A percentile compares a stretch with the other conserved stretches of the same genome.
Evolutionary conservation across 495 filamentous ascomycete species (phyloP).

Genomic region (Xylaria bambusicola): DNA sequence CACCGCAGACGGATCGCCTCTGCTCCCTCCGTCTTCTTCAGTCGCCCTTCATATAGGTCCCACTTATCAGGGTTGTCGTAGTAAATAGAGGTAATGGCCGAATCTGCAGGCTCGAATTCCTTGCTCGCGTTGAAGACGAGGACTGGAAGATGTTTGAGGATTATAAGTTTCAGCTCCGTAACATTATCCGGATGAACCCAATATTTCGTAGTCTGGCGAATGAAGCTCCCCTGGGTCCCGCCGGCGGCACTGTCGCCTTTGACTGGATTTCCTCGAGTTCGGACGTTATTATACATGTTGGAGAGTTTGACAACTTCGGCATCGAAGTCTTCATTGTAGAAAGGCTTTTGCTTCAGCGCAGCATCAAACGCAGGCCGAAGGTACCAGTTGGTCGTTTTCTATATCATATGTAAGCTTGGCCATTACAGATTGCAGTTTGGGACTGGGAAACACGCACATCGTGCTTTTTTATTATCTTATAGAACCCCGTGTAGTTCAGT

Average conservation of each 20-base stretch:
- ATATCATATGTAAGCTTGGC: constrained; percentile 28
- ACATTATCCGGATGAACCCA: constrained; percentile 99
- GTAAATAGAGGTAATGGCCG: constrained; percentile 97
- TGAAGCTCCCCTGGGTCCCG: constrained; percentile 90
- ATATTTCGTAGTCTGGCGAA: constrained; percentile 98
- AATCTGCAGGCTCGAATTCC: constrained; percentile 86
- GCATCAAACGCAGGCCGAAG: constrained; percentile 92
- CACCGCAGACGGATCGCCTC: constrained; percentile 95
- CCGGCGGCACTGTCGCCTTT: constrained; percentile 90
- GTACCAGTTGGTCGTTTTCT: constrained; percentile 96
- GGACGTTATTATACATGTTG: constrained; percentile 90
- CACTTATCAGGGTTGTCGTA: constrained; percentile 93
- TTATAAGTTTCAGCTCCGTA: constrained; percentile 94
- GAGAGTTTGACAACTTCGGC: constrained; percentile 94
- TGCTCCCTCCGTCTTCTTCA: constrained; percentile 97
- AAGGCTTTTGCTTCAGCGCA: constrained; percentile 90
- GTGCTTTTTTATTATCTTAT: constrained; percentile 99
- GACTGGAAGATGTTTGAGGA: constrained; percentile 96
- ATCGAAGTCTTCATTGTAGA: constrained; percentile 99
- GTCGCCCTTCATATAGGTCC: constrained; percentile 87
- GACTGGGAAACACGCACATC: constrained; percentile 63
- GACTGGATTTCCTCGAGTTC: constrained; percentile 88
- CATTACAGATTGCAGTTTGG: neutral
- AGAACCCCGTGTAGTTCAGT: constrained; percentile 98
- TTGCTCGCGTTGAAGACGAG: constrained; percentile 97